A percentile compares a stretch with the other conserved stretches of the same genome.
These are phyloP conservation scores for Diplotaxis tenuifolia DNA, from an alignment of 345 rosid species.

Conservation along the genomic window DNA sequence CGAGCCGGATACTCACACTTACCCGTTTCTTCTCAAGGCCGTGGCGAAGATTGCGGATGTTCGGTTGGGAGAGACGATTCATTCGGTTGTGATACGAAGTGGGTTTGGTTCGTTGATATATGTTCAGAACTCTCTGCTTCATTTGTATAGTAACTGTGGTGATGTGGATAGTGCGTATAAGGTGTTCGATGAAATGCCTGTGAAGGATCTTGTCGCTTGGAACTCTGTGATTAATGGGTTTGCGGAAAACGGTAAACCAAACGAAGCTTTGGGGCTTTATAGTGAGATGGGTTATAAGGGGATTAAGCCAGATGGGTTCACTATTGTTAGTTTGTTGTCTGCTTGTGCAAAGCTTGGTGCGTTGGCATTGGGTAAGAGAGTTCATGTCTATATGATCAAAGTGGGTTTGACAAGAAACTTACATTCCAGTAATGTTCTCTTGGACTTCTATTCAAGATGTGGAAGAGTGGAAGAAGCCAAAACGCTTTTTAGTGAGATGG, in stretches of 20 bases:
- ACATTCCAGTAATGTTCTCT: conserved; percentile 58
- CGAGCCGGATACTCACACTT: conserved; percentile 78
- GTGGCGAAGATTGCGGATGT: conserved; percentile 52
- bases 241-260: conserved; percentile 63
- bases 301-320: conserved; percentile 73
- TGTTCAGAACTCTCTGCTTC: conserved; percentile 68
- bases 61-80: conserved; percentile 51
- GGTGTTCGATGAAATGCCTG: conserved; percentile 62
- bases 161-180: conserved; percentile 47
- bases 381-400: conserved; percentile 60
- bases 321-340: conserved; percentile 69
- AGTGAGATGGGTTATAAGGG: conserved; percentile 53
- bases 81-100: conserved; percentile 49
- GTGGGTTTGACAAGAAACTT: conserved; percentile 49
- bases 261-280: conserved; percentile 59
- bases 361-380: conserved; percentile 63
- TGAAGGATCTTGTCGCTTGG: conserved; percentile 82
- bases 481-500: conserved; percentile 56
- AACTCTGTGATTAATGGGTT: conserved; percentile 85
- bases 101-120: conserved; percentile 66
- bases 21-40: conserved; percentile 79
- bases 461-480: conserved; percentile 57
- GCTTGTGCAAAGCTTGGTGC: conserved; percentile 84
- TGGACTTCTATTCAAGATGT: conserved; percentile 78
- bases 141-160: conserved; percentile 56